Percentiles rank a stretch among this genome's conserved stretches.
These are phyloP conservation scores for Salix brachista DNA, from an alignment of 345 rosid species.

Conservation along the genomic window DNA sequence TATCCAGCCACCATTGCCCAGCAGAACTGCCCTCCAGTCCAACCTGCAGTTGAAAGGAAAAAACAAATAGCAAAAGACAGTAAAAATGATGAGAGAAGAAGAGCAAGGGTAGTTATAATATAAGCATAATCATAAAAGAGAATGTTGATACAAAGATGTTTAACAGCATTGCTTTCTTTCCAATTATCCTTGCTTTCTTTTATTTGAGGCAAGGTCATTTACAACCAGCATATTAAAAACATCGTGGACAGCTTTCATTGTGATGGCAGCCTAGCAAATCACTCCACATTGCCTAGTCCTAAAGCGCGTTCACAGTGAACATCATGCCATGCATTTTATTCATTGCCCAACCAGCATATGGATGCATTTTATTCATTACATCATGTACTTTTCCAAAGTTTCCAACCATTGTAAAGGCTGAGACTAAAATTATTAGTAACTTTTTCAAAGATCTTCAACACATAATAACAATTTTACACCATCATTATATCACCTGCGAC, in stretches of 20 bases:
- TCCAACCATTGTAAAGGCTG: not conserved
- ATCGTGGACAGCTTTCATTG: not conserved
- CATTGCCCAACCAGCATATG: not conserved
- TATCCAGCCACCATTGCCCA: slow-evolving; percentile 94
- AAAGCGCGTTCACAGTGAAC: not conserved
- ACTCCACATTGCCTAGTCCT: not conserved
- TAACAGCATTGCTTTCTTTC: not conserved
- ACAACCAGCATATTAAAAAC: not conserved
- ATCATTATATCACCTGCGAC: not conserved
- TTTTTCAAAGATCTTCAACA: not conserved
- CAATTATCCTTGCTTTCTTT: not conserved
- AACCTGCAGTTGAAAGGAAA: slow-evolving; percentile 55
- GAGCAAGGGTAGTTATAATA: not conserved
- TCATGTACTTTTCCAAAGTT: not conserved
- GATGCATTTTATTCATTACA: not conserved
- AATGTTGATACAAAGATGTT: not conserved
- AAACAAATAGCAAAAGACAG: not conserved
- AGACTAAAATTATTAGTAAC: not conserved
- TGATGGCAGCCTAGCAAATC: not conserved
- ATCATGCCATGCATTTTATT: not conserved
- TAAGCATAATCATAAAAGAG: not conserved
- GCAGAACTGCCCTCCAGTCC: slow-evolving; percentile 96
- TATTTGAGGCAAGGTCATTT: not conserved
- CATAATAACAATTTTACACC: not conserved
- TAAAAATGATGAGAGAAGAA: not conserved